Conservation (phyloP, 257 asterid genomes). For the Przewalskia tangutica region DNA sequence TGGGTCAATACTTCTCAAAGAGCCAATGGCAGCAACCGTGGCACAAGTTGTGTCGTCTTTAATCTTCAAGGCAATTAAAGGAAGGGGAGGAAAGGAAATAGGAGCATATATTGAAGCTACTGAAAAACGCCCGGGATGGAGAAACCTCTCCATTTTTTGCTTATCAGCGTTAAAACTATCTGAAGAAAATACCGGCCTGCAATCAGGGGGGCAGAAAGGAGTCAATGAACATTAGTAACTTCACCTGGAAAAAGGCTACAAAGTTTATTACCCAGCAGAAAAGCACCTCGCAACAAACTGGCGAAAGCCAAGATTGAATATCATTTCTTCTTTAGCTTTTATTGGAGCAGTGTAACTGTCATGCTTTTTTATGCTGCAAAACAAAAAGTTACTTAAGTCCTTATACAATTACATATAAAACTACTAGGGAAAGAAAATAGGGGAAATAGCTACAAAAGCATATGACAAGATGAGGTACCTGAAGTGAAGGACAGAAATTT, state of each 20-base stretch:
- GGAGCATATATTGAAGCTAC: constrained; percentile 89
- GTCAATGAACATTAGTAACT: neutral
- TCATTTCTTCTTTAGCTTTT: constrained; percentile 86
- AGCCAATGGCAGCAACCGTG: constrained; percentile 75
- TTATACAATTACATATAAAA: constrained; percentile 7
- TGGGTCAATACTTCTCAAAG: constrained; percentile 69
- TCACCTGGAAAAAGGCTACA: neutral
- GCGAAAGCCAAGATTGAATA: constrained; percentile 93
- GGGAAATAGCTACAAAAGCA: neutral
- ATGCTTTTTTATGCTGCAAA: constrained; percentile 68
- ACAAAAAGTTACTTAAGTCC: neutral
- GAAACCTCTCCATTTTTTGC: constrained; percentile 98
- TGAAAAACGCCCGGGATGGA: constrained; percentile 80
- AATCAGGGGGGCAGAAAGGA: constrained; percentile 9
- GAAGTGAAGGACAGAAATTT: constrained; percentile 89
- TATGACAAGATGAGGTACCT: constrained; percentile 36
- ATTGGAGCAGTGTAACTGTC: constrained; percentile 75
- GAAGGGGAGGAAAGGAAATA: constrained; percentile 63
- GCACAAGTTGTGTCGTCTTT: constrained; percentile 46
- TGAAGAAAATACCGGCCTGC: constrained; percentile 82
- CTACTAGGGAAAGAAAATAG: constrained; percentile 1
- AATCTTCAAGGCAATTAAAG: constrained; percentile 64
- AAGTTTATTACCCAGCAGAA: neutral
- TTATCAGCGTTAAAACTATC: constrained; percentile 65
- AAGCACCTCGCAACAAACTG: constrained; percentile 63